Evolutionary conservation across 2,329 filamentous ascomycete species (phyloP).

Genomic region (Aspergillus japonicus): DNA sequence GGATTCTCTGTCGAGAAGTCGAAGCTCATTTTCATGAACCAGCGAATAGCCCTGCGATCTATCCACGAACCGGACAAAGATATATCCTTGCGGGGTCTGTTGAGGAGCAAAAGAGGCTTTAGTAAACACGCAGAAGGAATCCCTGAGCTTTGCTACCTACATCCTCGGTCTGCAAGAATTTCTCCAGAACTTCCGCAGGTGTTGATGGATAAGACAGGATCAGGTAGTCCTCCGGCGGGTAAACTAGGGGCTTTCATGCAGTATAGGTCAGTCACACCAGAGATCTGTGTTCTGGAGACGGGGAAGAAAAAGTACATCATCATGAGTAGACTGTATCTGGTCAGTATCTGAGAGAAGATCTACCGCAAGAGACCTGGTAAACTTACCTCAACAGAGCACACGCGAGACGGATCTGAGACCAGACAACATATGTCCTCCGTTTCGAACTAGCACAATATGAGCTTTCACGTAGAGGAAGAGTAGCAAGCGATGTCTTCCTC

Average conservation of each 20-base stretch:
- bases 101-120: slow-evolving; percentile 1
- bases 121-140: neutral
- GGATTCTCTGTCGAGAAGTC: slow-evolving; percentile 54
- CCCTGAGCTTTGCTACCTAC: slow-evolving; percentile 12
- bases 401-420: neutral
- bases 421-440: neutral
- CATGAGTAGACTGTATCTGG: slow-evolving; percentile 12
- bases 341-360: neutral
- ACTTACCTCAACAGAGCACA: neutral
- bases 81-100: slow-evolving; percentile 51
- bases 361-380: neutral
- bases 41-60: slow-evolving; percentile 43
- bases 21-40: slow-evolving; percentile 46
- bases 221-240: slow-evolving; percentile 33
- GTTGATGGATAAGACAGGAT: slow-evolving; percentile 30
- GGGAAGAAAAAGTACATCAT: slow-evolving; percentile 15
- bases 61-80: slow-evolving; percentile 47
- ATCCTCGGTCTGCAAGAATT: slow-evolving; percentile 23
- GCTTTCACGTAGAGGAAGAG: neutral
- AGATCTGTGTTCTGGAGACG: neutral
- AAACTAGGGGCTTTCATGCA: neutral
- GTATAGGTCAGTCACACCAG: neutral
- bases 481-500: neutral
- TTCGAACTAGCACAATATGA: neutral
- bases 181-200: slow-evolving; percentile 27